Conservation (phyloP, 2,329 filamentous ascomycete species). For the Colletotrichum falcatum region DNA sequence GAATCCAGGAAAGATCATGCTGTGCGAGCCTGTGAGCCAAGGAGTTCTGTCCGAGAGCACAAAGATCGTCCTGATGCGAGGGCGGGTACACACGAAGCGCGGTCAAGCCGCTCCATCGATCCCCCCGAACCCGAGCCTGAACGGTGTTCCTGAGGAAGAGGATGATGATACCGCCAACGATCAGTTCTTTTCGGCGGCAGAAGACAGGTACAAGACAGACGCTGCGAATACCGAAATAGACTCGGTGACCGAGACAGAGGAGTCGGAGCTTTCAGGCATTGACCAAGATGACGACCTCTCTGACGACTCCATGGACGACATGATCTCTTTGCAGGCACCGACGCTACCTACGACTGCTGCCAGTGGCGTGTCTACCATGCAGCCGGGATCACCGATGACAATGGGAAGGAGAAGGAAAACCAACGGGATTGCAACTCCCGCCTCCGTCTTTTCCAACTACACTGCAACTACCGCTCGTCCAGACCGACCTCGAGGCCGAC, state of each 20-base stretch:
- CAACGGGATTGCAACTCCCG: constrained; percentile 84
- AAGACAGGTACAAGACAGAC: constrained; percentile 76
- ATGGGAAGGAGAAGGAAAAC: constrained; percentile 71
- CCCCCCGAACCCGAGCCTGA: constrained; percentile 64
- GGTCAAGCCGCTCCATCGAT: constrained; percentile 59
- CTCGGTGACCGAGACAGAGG: constrained; percentile 69
- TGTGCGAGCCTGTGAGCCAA: constrained; percentile 96
- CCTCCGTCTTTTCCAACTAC: constrained; percentile 89
- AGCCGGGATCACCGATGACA: constrained; percentile 84
- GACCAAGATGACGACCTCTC: constrained; percentile 82
- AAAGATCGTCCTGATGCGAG: constrained; percentile 83
- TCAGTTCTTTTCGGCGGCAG: constrained; percentile 91
- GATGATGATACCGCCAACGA: constrained; percentile 92
- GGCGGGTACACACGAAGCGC: constrained; percentile 68
- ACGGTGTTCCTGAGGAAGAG: constrained; percentile 71
- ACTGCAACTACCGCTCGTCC: constrained; percentile 85
- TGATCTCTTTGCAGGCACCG: constrained; percentile 89
- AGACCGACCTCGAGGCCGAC: constrained; percentile 77
- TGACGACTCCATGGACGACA: constrained; percentile 91
- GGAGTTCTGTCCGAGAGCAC: constrained; percentile 82
- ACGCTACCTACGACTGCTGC: constrained; percentile 82
- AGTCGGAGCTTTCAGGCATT: constrained; percentile 69
- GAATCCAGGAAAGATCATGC: constrained; percentile 86
- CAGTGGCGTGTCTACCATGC: constrained; percentile 83
- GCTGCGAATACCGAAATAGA: constrained; percentile 69